phyloP scores from a whole-genome alignment of 1,284 basidiomycete species.

The Heterobasidion occidentale region DNA sequence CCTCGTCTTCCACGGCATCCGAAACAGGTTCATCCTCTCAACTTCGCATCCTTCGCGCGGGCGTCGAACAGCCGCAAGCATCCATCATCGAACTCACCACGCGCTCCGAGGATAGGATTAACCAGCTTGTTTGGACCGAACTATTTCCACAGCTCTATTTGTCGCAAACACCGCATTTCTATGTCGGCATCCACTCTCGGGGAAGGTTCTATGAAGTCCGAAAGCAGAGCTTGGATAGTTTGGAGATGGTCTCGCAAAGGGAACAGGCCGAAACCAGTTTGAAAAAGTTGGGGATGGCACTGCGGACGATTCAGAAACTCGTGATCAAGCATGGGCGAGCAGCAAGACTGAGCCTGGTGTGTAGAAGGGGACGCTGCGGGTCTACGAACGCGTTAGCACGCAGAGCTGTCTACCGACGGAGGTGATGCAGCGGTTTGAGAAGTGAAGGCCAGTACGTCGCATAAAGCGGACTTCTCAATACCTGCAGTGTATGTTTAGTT shows the following conservation, averaged over 20 bases:
- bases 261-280: constrained; percentile 25
- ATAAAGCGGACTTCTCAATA: too few relatives aligned
- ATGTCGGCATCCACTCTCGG: constrained; percentile 24
- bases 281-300: constrained; percentile 29
- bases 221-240: constrained; percentile 2
- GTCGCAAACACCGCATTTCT: constrained; percentile 29
- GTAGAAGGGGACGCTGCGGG: constrained; percentile 28
- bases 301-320: constrained; percentile 32
- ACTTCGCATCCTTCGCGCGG: constrained; percentile 12
- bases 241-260: constrained; percentile 23
- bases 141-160: constrained; percentile 32
- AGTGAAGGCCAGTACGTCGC: not conserved
- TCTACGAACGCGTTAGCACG: constrained; percentile 31
- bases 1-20: not conserved
- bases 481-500: too few relatives aligned
- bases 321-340: constrained; percentile 35
- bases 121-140: constrained; percentile 27
- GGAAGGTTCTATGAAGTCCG: constrained; percentile 20
- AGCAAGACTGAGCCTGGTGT: constrained; percentile 39
- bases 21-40: not conserved
- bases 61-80: constrained; percentile 23
- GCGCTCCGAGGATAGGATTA: constrained; percentile 15
- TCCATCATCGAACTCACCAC: constrained; percentile 33
- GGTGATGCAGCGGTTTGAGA: constrained; percentile 25
- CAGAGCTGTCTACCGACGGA: constrained; percentile 33